Percentiles rank a stretch among this genome's conserved stretches.
Evolutionary conservation across 345 rosid species (phyloP).

Genomic region (Streptanthus diversifolius): DNA sequence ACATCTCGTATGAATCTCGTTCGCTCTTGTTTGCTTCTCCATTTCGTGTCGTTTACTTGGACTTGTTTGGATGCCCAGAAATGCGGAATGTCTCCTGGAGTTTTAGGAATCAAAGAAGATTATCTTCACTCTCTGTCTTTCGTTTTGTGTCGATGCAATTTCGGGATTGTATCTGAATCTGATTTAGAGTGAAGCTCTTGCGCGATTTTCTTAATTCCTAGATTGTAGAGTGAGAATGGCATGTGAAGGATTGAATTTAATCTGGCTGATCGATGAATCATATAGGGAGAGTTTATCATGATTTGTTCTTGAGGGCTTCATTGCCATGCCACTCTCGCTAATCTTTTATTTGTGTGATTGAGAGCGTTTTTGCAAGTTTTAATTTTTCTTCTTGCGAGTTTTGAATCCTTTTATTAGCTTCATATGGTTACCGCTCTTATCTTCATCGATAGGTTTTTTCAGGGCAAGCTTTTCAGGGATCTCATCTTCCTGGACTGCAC

Average conservation of each 20-base stretch:
- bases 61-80: background rate
- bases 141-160: background rate
- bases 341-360: background rate
- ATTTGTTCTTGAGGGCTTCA: background rate
- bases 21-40: background rate
- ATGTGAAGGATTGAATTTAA: background rate
- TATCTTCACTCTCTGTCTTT: background rate
- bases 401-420: background rate
- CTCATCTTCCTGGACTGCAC: conserved; percentile 40
- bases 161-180: background rate
- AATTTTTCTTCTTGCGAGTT: background rate
- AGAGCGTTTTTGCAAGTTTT: background rate
- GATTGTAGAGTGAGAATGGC: background rate
- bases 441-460: conserved; percentile 47
- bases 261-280: background rate
- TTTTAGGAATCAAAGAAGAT: background rate
- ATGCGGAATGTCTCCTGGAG: conserved; percentile 3
- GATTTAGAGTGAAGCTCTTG: background rate
- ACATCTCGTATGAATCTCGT: conserved; percentile 46
- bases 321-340: background rate
- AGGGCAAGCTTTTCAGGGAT: conserved; percentile 52
- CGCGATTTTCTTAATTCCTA: background rate
- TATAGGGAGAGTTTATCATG: background rate
- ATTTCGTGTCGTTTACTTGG: background rate
- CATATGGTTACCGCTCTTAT: background rate